A percentile compares a stretch with the other conserved stretches of the same genome.
These are phyloP conservation scores for Colletotrichum viniferum DNA, from an alignment of 2,329 filamentous ascomycete species.

Conservation along the genomic window DNA sequence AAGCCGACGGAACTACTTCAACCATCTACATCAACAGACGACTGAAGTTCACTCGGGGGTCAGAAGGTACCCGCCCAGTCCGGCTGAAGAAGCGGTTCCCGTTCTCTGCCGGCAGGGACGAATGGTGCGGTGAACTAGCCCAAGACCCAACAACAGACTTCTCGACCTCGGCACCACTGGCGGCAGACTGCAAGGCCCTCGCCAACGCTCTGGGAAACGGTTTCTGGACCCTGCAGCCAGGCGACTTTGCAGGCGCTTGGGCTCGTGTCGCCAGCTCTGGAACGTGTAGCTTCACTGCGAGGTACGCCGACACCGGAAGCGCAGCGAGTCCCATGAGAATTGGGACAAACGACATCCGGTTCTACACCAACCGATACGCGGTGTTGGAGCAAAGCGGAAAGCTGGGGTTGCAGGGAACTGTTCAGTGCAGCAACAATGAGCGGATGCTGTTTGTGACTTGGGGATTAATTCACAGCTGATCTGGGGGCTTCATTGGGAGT, in stretches of 20 bases:
- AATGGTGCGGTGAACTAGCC: conserved; percentile 20
- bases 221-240: conserved; percentile 10
- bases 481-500: neutral
- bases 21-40: neutral
- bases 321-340: neutral
- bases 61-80: neutral
- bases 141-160: conserved; percentile 4
- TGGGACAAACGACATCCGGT: conserved; percentile 21
- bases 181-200: conserved; percentile 10
- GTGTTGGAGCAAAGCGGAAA: conserved; percentile 2
- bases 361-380: conserved; percentile 8
- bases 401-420: conserved; percentile 8
- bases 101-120: conserved; percentile 15
- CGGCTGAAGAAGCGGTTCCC: neutral
- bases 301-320: neutral
- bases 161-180: conserved; percentile 8
- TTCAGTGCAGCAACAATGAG: conserved; percentile 15
- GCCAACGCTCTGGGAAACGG: neutral
- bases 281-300: conserved; percentile 17
- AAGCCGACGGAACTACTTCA: neutral
- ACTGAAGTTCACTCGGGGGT: neutral
- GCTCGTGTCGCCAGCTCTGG: conserved; percentile 6
- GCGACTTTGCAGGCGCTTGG: conserved; percentile 15
- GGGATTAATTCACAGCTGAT: conserved; percentile 13
- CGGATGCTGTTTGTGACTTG: conserved; percentile 6